Base-by-base conservation (phyloP, 1,284 basidiomycete genomes). In the Peniophora sp. region DNA sequence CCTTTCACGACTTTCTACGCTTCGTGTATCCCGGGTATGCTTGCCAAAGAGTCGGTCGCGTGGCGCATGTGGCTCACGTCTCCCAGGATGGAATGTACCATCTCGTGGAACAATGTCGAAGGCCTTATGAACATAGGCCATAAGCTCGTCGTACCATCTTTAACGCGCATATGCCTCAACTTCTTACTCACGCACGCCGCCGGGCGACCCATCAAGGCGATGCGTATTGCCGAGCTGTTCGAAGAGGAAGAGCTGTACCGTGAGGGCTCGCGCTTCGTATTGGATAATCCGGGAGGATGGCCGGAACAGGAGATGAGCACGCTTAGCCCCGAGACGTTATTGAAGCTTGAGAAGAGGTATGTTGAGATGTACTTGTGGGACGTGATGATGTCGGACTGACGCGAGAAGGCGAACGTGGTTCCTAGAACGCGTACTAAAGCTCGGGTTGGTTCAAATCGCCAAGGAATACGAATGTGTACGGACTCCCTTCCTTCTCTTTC, bases 51-150 rank as follows among this genome's bases (percentile, higher is more conserved):
- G 5, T 44, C 49, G 16, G 19, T 34, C 9, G 5, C 12, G 12
- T 32, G 9, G 14, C 24, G 14, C 16, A 35, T 35, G 23, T 20
- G 23, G n/a, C 20, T 24, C 39, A 47, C 44, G 44, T 32, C 16
- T 22, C 25, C 38, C 58, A 91, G 88, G 58, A 76, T 93, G 50
- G 85, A 92, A 59, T 94, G 92, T 68, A 90, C 89, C 9, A 92
- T 94, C 51, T 87, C 89, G 1, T 96, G 92, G 92, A 90, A 91
- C 58, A 95, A 95, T 63, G 92, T 92, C 25, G 91, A 90, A 59
- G 83, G 85, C 38, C 75, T 92, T 27, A 88, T 92, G 82, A 89
- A 90, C 62, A 89, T 92, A 39, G 81, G 87, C 1, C 81, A 88
- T 64, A 92, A 92, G 62, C 82, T 93, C 52, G 87, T 88, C 58